phyloP scores from a whole-genome alignment of 2,329 filamentous ascomycete species.

The Byssoonygena ceratinophila region DNA sequence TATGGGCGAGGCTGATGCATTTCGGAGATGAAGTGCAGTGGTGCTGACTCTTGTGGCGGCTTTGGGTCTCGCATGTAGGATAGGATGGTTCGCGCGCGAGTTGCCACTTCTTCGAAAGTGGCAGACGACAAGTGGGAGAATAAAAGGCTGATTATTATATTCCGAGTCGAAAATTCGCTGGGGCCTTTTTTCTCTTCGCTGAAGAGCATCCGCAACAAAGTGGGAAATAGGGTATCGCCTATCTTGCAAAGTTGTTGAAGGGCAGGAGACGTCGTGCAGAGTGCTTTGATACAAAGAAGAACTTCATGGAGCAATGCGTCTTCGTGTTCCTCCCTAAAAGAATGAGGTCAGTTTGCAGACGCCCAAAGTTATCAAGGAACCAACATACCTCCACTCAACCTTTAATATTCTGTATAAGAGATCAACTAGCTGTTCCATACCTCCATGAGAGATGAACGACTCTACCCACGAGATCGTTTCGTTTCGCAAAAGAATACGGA shows the following conservation, averaged over 20 bases:
- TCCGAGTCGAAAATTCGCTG: constrained; percentile 87
- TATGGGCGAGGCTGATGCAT: constrained; percentile 84
- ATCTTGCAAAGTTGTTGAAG: constrained; percentile 71
- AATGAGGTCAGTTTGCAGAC: constrained; percentile 4
- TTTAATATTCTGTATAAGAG: constrained; percentile 85
- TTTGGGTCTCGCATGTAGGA: constrained; percentile 69
- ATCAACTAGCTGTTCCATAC: constrained; percentile 82
- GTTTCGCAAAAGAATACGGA: constrained; percentile 78
- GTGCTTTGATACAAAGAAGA: constrained; percentile 81
- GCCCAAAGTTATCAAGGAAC: neutral
- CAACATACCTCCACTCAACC: constrained; percentile 79
- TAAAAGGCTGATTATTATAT: constrained; percentile 77
- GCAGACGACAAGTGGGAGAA: constrained; percentile 76
- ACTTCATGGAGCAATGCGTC: constrained; percentile 86
- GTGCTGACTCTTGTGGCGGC: constrained; percentile 62
- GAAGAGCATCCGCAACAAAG: constrained; percentile 78
- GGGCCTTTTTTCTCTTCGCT: constrained; percentile 97
- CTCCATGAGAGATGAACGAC: constrained; percentile 75
- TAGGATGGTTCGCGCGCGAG: constrained; percentile 63
- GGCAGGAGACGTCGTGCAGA: constrained; percentile 82
- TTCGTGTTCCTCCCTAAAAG: constrained; percentile 76
- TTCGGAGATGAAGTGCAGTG: constrained; percentile 74
- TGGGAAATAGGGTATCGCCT: constrained; percentile 71
- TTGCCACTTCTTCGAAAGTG: constrained; percentile 49
- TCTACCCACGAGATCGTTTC: constrained; percentile 96